A percentile compares a stretch with the other conserved stretches of the same genome.
These are phyloP conservation scores for Harrya chromipes DNA, from an alignment of 768 basidiomycete genomes.

Conservation along the genomic window DNA sequence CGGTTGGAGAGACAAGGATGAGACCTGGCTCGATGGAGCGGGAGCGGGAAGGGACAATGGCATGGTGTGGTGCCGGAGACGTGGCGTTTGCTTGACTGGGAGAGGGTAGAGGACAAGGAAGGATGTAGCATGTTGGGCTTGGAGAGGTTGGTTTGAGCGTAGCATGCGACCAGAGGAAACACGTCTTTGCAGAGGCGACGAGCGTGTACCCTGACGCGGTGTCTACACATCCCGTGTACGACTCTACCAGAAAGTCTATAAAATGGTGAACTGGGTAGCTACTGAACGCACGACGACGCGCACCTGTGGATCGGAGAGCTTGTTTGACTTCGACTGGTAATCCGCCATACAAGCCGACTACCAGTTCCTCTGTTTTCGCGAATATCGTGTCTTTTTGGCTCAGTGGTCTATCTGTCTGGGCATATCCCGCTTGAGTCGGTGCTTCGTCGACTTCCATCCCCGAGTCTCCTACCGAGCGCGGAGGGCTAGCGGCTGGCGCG, in stretches of 20 bases:
- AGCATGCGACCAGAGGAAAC: slow-evolving; percentile 84
- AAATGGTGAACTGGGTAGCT: background rate
- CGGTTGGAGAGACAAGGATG: slow-evolving; percentile 68
- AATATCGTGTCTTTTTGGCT: slow-evolving; percentile 42
- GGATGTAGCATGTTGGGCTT: slow-evolving; percentile 77
- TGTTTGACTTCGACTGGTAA: slow-evolving; percentile 75
- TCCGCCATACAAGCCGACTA: slow-evolving; percentile 63
- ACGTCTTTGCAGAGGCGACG: slow-evolving; percentile 66
- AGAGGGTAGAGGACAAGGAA: slow-evolving; percentile 59
- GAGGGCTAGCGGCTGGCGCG: slow-evolving; percentile 18
- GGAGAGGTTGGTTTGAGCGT: slow-evolving; percentile 56
- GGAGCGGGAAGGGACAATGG: slow-evolving; percentile 61
- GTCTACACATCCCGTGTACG: slow-evolving; percentile 70
- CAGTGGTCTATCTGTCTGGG: slow-evolving; percentile 35
- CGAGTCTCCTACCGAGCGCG: slow-evolving; percentile 40
- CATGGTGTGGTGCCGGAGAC: slow-evolving; percentile 47
- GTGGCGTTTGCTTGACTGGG: slow-evolving; percentile 42
- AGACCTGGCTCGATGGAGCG: slow-evolving; percentile 72
- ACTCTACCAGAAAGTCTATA: slow-evolving; percentile 69
- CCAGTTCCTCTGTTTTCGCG: slow-evolving; percentile 71
- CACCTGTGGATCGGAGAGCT: slow-evolving; percentile 64
- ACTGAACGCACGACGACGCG: background rate
- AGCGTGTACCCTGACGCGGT: slow-evolving; percentile 70
- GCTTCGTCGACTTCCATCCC: slow-evolving; percentile 70
- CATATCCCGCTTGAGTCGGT: slow-evolving; percentile 38